phyloP scores from a whole-genome alignment of 1,284 basidiomycete genomes.

The Boletellus deceptivus region DNA sequence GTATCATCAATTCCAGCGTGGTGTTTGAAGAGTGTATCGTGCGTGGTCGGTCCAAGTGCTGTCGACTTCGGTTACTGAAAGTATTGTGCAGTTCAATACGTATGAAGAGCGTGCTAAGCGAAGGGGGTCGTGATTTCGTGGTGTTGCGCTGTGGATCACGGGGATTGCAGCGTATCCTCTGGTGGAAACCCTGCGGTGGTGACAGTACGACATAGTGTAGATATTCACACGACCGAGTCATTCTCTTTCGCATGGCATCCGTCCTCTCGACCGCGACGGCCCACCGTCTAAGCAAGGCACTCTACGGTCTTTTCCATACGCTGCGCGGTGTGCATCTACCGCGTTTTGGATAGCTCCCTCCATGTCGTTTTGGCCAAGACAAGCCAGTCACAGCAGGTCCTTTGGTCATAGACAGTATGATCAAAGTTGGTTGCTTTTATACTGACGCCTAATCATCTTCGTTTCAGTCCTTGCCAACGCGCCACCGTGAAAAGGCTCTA shows the following conservation, averaged over 20 bases:
- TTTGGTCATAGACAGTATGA: slow-evolving; percentile 2
- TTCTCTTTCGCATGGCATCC: too few species aligned
- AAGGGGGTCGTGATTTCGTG: too few species aligned
- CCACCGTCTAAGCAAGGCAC: not conserved
- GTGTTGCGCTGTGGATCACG: too few species aligned
- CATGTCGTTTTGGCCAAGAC: slow-evolving; percentile 10
- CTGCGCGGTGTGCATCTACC: not conserved
- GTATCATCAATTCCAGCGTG: slow-evolving; percentile 18
- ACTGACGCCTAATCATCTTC: not conserved
- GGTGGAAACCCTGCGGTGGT: too few species aligned
- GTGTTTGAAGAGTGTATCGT: slow-evolving; percentile 23
- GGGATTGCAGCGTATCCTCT: not conserved
- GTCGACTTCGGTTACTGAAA: slow-evolving; percentile 1
- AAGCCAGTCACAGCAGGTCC: slow-evolving; percentile 1
- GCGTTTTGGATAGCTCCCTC: not conserved
- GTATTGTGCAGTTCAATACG: slow-evolving; percentile 13
- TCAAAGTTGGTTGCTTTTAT: not conserved
- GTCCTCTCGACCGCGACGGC: too few species aligned
- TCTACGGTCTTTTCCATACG: too few species aligned
- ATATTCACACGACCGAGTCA: too few species aligned
- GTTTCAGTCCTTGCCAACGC: not conserved
- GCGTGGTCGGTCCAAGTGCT: not conserved
- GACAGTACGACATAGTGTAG: too few species aligned
- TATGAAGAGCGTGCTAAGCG: not conserved
- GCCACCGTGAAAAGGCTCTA: slow-evolving; percentile 6